Conservation (phyloP, 371 early-diverging fungal species). For the Actinomortierella ambigua region DNA sequence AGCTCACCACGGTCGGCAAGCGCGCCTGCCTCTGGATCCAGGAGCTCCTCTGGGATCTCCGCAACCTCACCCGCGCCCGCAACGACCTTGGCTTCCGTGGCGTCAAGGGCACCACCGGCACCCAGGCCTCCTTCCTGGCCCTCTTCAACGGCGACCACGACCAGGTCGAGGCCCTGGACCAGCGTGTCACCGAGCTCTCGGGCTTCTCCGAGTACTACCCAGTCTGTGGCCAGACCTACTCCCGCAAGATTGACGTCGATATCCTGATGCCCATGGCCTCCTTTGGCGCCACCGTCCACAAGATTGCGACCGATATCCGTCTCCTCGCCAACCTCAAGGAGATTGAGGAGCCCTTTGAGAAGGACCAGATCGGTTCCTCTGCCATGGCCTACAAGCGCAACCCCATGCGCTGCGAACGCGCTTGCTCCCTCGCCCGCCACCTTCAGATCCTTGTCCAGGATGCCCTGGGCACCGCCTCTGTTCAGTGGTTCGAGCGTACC, state of each 20-base stretch:
- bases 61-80: constrained; percentile 90
- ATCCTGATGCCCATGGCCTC: constrained; percentile 85
- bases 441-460: constrained; percentile 91
- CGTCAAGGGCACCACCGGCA: constrained; percentile 98
- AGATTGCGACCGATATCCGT: constrained; percentile 96
- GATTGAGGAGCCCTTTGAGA: constrained; percentile 98
- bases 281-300: constrained; percentile 96
- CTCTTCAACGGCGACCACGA: constrained; percentile 95
- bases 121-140: constrained; percentile 96
- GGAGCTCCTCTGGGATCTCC: constrained; percentile 95
- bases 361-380: constrained; percentile 97
- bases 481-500: constrained; percentile 98
- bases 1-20: constrained; percentile 97
- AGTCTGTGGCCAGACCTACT: constrained; percentile 98
- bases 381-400: constrained; percentile 99
- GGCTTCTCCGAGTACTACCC: constrained; percentile 88
- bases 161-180: constrained; percentile 92
- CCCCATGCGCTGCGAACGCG: constrained; percentile 98
- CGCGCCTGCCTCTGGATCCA: constrained; percentile 96
- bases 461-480: constrained; percentile 87
- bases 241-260: constrained; percentile 97
- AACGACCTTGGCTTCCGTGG: constrained; percentile 93
- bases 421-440: constrained; percentile 95
- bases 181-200: constrained; percentile 86
- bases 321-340: constrained; percentile 96